Conservation (phyloP, 2,329 filamentous ascomycete genomes). For the Cercospora beticola region DNA sequence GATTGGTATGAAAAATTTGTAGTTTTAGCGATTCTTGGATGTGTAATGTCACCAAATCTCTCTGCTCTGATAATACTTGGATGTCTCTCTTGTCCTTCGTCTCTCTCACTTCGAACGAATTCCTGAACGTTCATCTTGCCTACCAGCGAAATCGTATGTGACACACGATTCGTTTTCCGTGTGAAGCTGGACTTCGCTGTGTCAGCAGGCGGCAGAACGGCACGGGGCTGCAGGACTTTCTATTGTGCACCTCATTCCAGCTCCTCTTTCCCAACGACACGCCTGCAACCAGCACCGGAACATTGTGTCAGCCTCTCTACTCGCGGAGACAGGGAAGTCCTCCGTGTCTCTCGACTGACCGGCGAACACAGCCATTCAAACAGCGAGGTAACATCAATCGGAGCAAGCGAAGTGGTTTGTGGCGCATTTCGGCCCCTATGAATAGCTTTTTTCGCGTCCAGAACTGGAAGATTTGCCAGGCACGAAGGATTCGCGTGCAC, state of each 20-base stretch:
- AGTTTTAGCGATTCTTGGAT: slow-evolving; percentile 18
- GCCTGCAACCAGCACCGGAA: neutral
- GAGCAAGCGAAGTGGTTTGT: slow-evolving; percentile 5
- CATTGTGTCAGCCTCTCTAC: neutral
- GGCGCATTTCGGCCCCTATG: slow-evolving; percentile 1
- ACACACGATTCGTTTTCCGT: no score
- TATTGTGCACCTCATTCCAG: neutral
- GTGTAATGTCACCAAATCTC: slow-evolving; percentile 16
- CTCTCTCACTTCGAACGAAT: neutral
- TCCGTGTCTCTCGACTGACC: neutral
- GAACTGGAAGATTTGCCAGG: neutral
- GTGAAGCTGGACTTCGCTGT: neutral
- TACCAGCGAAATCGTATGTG: no score
- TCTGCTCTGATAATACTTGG: slow-evolving; percentile 5
- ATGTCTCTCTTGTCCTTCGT: neutral
- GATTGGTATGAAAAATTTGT: slow-evolving; percentile 9
- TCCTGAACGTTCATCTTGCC: no score
- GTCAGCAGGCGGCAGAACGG: neutral
- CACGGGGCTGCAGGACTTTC: neutral
- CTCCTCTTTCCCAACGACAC: neutral
- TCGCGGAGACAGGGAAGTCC: neutral
- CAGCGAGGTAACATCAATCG: neutral
- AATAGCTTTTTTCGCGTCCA: slow-evolving; percentile 5
- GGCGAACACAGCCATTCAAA: neutral
- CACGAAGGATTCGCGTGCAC: neutral